Evolutionary conservation across 495 filamentous ascomycete genomes (phyloP), one percentile per base, ranked within the genome.

Genomic region (Neohortaea acidophila): DNA sequence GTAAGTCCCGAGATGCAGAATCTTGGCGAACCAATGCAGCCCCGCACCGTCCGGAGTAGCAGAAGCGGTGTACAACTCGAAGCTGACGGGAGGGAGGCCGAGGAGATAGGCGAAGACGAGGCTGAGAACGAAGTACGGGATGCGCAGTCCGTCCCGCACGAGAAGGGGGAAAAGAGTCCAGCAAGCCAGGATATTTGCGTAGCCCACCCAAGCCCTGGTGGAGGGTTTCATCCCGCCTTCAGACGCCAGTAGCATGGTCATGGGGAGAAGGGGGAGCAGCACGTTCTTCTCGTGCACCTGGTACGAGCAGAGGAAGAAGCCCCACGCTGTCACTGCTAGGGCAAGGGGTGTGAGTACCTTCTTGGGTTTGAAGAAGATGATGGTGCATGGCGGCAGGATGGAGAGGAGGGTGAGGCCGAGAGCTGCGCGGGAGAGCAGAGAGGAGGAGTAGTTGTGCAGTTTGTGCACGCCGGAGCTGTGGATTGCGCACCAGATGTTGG

Each of bases 251-350:
- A 94, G 63, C 7, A 94, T 61, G 0, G 85, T 94, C 76, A 87
- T 89, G 0, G 89, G 89, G 43, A 94, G 72, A 18, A 96, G 65
- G 2, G 89, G 89, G 0, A 97, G 70, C 4, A 97, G 65, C 0
- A 92, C 83, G 47, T 82, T 91, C 63, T 97, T 97, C 59, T 97
- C 89, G 56, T 97, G 89, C 0, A 97, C 89, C 48, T 97, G 89
- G 60, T 93, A 97, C 37, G 81, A 86, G 58, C 85, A 94, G 9
- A 97, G 62, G 58, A 94, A 97, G 64, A 97, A 97, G 2, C 81
- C 89, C 89, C 89, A 97, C 1, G 86, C 78, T 0, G 79, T 82
- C 12, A 76, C 67, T 1, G 84, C 77, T 13, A 94, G 64, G 0
- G 79, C 82, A 7, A 80, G 70, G 2, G 84, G 83, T 1, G 94